These are phyloP conservation scores for Platanthera guangdongensis DNA, from an alignment of 106 monocot species.

Conservation along the genomic window DNA sequence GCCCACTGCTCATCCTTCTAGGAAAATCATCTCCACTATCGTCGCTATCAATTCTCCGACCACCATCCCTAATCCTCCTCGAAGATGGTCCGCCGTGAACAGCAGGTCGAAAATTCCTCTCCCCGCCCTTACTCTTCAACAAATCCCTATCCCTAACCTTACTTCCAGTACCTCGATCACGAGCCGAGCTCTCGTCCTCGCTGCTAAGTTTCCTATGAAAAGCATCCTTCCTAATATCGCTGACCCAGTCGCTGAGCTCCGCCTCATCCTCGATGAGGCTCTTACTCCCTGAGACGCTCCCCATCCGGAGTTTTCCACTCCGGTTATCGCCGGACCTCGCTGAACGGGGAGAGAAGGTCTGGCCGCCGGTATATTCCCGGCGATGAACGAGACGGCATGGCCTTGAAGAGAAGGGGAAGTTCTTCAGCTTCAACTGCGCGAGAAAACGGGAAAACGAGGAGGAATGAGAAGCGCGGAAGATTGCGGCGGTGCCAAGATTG, in stretches of 20 bases:
- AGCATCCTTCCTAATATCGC: slow-evolving; percentile 46
- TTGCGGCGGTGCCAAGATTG: not conserved
- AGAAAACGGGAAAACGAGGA: not conserved
- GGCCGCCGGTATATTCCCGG: slow-evolving; percentile 2
- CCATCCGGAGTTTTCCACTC: not conserved
- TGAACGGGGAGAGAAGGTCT: slow-evolving; percentile 35
- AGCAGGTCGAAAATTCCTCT: slow-evolving; percentile 8
- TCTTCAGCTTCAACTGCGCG: slow-evolving; percentile 10
- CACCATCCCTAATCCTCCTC: slow-evolving; percentile 14
- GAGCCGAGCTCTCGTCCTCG: slow-evolving; percentile 14
- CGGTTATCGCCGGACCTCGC: not conserved
- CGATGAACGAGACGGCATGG: not conserved
- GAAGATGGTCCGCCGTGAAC: not conserved
- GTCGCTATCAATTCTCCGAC: not conserved
- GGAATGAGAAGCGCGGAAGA: not conserved
- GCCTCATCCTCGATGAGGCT: slow-evolving; percentile 84
- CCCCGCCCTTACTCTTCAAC: not conserved
- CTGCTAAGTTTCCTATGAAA: slow-evolving; percentile 1
- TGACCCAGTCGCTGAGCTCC: slow-evolving; percentile 84
- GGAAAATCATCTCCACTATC: slow-evolving; percentile 1
- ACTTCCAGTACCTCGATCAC: slow-evolving; percentile 4
- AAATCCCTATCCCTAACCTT: slow-evolving; percentile 6
- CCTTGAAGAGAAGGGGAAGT: slow-evolving; percentile 11
- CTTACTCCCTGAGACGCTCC: slow-evolving; percentile 23
- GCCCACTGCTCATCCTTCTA: not conserved